phyloP scores from a whole-genome alignment of 2,329 filamentous ascomycete species.

The Trichoderma sp. region DNA sequence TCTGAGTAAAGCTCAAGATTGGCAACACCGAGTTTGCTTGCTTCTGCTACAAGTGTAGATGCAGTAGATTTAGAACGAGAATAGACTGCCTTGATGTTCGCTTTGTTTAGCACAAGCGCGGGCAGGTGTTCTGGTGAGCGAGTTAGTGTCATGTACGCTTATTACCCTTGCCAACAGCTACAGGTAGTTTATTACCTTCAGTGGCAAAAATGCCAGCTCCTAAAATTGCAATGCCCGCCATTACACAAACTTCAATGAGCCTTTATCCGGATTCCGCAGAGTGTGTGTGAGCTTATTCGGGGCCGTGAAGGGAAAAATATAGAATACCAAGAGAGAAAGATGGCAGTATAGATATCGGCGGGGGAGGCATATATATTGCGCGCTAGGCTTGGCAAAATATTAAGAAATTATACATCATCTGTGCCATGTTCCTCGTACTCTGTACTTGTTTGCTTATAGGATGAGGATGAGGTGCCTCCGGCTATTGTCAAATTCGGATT shows the following conservation, averaged over 20 bases:
- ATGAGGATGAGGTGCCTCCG: background rate
- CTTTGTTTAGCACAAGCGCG: constrained; percentile 2
- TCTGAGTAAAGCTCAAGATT: constrained; percentile 14
- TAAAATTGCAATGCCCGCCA: constrained; percentile 13
- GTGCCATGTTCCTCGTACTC: background rate
- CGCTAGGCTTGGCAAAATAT: background rate
- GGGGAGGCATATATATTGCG: background rate
- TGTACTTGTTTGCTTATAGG: background rate
- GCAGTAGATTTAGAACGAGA: constrained; percentile 8
- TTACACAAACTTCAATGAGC: background rate
- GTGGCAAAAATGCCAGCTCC: constrained; percentile 17
- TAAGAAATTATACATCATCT: background rate
- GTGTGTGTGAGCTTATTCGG: background rate
- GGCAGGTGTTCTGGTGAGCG: background rate
- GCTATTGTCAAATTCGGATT: constrained; percentile 14
- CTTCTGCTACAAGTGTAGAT: background rate
- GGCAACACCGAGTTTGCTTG: background rate
- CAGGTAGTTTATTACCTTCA: background rate
- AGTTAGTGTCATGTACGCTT: background rate
- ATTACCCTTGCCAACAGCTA: background rate
- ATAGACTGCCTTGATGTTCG: constrained; percentile 8
- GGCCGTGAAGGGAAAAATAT: background rate
- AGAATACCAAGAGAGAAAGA: background rate
- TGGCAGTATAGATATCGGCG: background rate
- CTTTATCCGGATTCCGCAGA: background rate